Conservation (phyloP, 345 rosid species). For the Citrus reticulata region DNA sequence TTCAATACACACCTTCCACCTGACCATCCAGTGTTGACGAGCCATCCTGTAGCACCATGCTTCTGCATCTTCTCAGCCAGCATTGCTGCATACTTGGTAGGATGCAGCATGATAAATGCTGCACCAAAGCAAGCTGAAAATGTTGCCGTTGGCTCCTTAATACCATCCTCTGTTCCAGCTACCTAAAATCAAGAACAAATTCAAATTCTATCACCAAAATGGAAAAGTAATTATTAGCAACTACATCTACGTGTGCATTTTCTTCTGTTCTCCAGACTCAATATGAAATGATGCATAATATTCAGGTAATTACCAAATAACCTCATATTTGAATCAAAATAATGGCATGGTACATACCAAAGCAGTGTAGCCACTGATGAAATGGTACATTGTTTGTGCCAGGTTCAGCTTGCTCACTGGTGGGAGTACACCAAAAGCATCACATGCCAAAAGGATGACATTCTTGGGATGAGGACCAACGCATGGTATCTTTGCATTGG, state of each 20-base stretch:
- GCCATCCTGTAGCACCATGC: conserved; percentile 98
- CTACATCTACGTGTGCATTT: background rate
- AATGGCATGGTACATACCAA: conserved; percentile 39
- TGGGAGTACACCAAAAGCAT: conserved; percentile 96
- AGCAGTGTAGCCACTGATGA: conserved; percentile 98
- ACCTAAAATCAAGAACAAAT: conserved; percentile 45
- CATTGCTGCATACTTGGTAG: conserved; percentile 98
- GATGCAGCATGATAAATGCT: conserved; percentile 95
- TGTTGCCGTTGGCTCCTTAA: conserved; percentile 87
- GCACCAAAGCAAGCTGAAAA: conserved; percentile 99
- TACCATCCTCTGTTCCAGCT: conserved; percentile 92
- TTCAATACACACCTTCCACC: conserved; percentile 75
- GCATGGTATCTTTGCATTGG: conserved; percentile 87
- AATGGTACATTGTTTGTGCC: conserved; percentile 97
- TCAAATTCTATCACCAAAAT: conserved; percentile 1
- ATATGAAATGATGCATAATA: background rate
- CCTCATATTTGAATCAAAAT: background rate
- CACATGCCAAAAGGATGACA: conserved; percentile 91
- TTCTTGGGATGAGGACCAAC: conserved; percentile 91
- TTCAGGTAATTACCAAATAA: background rate
- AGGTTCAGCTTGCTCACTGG: conserved; percentile 94
- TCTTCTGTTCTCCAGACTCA: background rate
- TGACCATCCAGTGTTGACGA: conserved; percentile 97
- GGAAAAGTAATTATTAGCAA: background rate
- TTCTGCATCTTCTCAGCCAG: conserved; percentile 90